A percentile compares a stretch with the other conserved stretches of the same genome.
Conservation (phyloP, 2,329 filamentous ascomycete species). For the Zymoseptoria ardabiliae region DNA sequence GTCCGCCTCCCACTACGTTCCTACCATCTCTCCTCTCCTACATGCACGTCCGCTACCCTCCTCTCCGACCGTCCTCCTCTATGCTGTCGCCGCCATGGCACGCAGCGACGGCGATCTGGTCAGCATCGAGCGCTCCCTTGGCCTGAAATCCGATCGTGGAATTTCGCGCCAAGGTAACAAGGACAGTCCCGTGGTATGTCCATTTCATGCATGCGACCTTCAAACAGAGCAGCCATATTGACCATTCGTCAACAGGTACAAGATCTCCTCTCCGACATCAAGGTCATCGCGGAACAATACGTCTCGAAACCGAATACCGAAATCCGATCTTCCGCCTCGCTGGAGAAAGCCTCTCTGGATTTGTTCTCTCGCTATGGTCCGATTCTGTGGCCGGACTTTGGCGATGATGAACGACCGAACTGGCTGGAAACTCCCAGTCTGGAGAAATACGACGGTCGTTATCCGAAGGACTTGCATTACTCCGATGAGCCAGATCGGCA, state of each 20-base stretch:
- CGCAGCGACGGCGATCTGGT: conserved; percentile 8
- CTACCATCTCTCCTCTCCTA: not conserved
- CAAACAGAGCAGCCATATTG: not conserved
- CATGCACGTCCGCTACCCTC: not conserved
- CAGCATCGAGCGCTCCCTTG: conserved; percentile 11
- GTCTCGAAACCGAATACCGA: conserved; percentile 7
- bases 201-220: not conserved
- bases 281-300: conserved; percentile 9
- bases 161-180: conserved; percentile 14
- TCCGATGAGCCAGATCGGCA: conserved; percentile 6
- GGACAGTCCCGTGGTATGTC: conserved; percentile 1
- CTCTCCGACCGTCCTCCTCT: not conserved
- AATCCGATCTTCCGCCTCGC: conserved; percentile 9
- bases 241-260: conserved; percentile 2
- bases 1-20: not conserved
- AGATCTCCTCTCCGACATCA: conserved; percentile 11
- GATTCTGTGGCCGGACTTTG: conserved; percentile 8
- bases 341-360: conserved; percentile 7
- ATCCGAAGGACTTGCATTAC: conserved; percentile 7
- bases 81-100: not conserved
- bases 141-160: conserved; percentile 12
- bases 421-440: conserved; percentile 10
- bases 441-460: conserved; percentile 7
- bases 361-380: conserved; percentile 10
- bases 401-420: conserved; percentile 7